Evolutionary conservation across 331 rosid species (phyloP).

Genomic region (Saraca asoca): DNA sequence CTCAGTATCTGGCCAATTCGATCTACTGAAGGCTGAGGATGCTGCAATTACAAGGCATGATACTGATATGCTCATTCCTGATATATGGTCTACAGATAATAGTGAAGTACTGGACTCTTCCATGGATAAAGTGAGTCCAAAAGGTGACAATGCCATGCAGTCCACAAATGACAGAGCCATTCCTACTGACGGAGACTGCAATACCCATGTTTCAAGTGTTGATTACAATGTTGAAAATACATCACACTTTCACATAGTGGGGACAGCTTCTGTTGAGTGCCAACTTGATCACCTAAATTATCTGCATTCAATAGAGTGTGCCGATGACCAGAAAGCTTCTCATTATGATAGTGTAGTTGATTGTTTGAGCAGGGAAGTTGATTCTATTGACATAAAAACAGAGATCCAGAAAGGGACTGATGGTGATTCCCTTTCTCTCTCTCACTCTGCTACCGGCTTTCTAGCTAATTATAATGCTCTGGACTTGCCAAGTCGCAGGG

Average conservation of each 20-base stretch:
- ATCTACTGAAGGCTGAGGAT: constrained; percentile 15
- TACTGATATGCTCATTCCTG: constrained; percentile 14
- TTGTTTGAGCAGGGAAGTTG: constrained; percentile 53
- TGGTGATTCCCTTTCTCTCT: constrained; percentile 12
- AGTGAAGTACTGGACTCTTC: not conserved
- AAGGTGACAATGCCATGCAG: constrained; percentile 22
- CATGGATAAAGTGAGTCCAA: constrained; percentile 29
- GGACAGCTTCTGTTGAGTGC: constrained; percentile 20
- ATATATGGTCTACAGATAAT: constrained; percentile 1
- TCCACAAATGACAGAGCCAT: constrained; percentile 19
- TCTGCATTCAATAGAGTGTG: constrained; percentile 33
- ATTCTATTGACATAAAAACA: constrained; percentile 40
- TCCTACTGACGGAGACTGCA: constrained; percentile 20
- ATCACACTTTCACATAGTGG: constrained; percentile 15
- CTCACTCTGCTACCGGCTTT: constrained; percentile 33
- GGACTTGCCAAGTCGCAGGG: constrained; percentile 33
- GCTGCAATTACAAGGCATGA: not conserved
- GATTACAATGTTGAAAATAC: constrained; percentile 13
- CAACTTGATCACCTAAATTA: constrained; percentile 19
- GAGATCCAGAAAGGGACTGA: constrained; percentile 34
- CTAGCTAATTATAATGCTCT: constrained; percentile 37
- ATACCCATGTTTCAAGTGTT: constrained; percentile 21
- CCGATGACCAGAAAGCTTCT: constrained; percentile 31
- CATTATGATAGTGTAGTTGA: constrained; percentile 47
- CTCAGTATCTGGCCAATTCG: not conserved